Base-by-base conservation (phyloP, 164 flowering plant species). In the Stephania japonica region DNA sequence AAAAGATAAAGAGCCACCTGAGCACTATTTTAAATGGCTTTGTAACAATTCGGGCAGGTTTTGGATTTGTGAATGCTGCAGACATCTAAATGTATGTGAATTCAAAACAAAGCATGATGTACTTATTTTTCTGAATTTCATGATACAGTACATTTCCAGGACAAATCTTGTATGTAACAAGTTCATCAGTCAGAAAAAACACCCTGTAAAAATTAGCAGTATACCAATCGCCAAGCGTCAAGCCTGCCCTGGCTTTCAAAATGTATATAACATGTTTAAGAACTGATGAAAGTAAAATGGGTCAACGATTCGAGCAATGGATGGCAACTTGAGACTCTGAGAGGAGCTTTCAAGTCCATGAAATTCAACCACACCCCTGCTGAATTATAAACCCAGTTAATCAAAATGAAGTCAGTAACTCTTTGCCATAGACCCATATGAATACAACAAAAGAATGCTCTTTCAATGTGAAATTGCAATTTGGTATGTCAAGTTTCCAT, bases 351-450 rank as follows among this genome's bases (percentile, higher is more conserved):
- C 21, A 8, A 62, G 16, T 24, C 38, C 67, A 6, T 64, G 66
- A 11, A 53, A 18, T 8, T 24, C 16, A 61, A 68, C 41, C 19
- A n/a, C 14, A 19, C 11, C n/a, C 42, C 62, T 41, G 44, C 59
- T 7, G 63, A 73, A 27, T 65, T 2, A 21, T 32, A 65, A 44
- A 65, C 25, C 43, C 32, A 63, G 70, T 32, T 24, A 70, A 75
- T 75, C 68, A 62, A 69, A 75, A 74, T 25, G 14, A 42, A 38
- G 23, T 62, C 50, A 72, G 67, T 14, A 63, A 49, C 68, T 24
- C 53, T 42, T 14, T 68, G 49, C 25, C 7, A 21, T 42, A 42
- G 24, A 43, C 12, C 25, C 41, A 42, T 42, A 49, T 44, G 24
- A 59, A 62, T 16, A 23, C 50, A 50, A 76, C 61, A 42, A 19